Base-by-base conservation (phyloP, 257 asterid species). In the Solanum raphanifolium region DNA sequence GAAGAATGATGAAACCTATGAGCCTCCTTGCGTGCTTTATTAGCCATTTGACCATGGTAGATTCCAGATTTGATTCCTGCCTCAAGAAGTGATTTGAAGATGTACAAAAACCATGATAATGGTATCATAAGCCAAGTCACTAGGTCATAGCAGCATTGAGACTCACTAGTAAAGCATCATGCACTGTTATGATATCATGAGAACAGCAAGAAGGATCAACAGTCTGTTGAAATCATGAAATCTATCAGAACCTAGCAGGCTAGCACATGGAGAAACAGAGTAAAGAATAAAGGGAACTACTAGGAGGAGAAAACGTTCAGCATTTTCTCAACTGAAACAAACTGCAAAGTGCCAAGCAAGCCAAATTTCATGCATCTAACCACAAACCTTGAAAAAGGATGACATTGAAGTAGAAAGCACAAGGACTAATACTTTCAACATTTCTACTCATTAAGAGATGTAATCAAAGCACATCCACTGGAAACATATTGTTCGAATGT, bases 1-100 rank as follows among this genome's bases (percentile, higher is more conserved):
- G 84, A 39, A 27, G 78, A 43, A 73, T 20, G 86, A 43, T 87
- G 39, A 83, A 90, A 96, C 98, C 99, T 95, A 91, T 96, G 98
- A 73, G 92, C 92, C 83, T 90, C 95, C 91, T 94, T 94, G 8
- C 99, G 98, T 72, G 95, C 95, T 89, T 91, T 92, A 88, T 94
- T 94, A 88, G 97, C 86, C 98, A 96, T 93, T 94, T 93, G 96
- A 62, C 98, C 98, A 88, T 95, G 98, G 93, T 95, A 96, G 65
- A 94, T 93, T 65, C 99, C 99, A 88, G 93, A 94, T 87, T 87
- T 92, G 89, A 95, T 89, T 91, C 96, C 93, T 71, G 92, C 93
- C 88, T 87, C 91, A 68, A 81, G 89, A 65, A 96, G 96, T 83
- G 78, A 92, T 90, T 89, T 83, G 88, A 92, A 94, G 84, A 94